These are phyloP conservation scores for Danielia oregonensis DNA, from an alignment of 805 yeast species.

Conservation along the genomic window DNA sequence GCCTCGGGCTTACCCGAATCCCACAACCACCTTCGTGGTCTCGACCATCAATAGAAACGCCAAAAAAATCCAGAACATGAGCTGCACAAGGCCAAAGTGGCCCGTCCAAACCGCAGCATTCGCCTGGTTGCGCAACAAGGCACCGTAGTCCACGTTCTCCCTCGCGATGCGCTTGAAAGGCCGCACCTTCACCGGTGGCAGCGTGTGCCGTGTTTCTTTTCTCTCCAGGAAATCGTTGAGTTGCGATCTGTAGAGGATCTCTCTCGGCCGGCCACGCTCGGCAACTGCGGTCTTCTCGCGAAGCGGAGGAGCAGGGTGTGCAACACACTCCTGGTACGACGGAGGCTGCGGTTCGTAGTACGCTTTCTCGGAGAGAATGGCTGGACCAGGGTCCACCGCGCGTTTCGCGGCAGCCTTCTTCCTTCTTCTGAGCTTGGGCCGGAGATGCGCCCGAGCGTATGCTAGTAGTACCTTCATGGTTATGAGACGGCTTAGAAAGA, in stretches of 20 bases:
- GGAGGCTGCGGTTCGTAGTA: slow-evolving; percentile 7
- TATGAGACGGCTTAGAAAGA: background rate
- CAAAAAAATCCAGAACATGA: background rate
- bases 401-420: background rate
- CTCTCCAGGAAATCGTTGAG: slow-evolving; percentile 7
- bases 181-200: slow-evolving; percentile 1
- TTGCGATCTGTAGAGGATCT: slow-evolving; percentile 12
- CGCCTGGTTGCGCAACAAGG: background rate
- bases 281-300: background rate
- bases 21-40: no score
- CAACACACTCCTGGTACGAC: slow-evolving; percentile 11
- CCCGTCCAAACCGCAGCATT: background rate
- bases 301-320: background rate
- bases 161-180: background rate
- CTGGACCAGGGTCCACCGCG: background rate
- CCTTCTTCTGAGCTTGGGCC: background rate
- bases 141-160: background rate
- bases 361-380: background rate
- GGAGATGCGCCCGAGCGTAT: background rate
- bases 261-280: slow-evolving; percentile 10
- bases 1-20: no score
- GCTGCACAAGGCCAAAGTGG: background rate
- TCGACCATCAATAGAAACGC: background rate
- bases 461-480: slow-evolving; percentile 1
- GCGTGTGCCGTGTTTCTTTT: slow-evolving; percentile 1